phyloP scores from a whole-genome alignment of 768 basidiomycete genomes.

The Amanita rubescens region DNA sequence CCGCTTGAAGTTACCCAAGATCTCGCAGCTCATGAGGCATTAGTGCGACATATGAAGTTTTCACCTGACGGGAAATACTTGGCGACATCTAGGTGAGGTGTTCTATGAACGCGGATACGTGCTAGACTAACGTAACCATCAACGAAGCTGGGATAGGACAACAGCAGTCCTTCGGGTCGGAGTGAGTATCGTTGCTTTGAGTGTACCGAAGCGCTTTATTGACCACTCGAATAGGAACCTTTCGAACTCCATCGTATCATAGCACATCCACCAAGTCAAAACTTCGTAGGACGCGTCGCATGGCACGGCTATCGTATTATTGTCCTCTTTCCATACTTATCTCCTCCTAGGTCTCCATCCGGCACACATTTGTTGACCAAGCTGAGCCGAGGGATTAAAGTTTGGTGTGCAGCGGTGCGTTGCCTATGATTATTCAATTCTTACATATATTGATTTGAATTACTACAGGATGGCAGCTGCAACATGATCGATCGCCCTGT shows the following conservation, averaged over 20 bases:
- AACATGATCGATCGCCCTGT: constrained; percentile 52
- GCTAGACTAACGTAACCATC: neutral
- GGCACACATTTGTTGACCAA: constrained; percentile 60
- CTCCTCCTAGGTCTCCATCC: constrained; percentile 47
- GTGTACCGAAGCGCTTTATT: constrained; percentile 5
- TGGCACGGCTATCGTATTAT: constrained; percentile 37
- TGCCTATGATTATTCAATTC: neutral
- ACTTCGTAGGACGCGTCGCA: constrained; percentile 73
- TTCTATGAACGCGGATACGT: neutral
- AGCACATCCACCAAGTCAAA: constrained; percentile 47
- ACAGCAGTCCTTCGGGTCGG: constrained; percentile 60
- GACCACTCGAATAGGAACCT: constrained; percentile 34
- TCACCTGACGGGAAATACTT: constrained; percentile 69
- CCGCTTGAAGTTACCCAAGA: constrained; percentile 51
- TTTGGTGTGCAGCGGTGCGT: constrained; percentile 63
- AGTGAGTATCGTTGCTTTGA: constrained; percentile 27
- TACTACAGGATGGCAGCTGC: constrained; percentile 56
- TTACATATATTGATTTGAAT: neutral
- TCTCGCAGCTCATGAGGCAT: constrained; percentile 54
- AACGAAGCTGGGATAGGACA: constrained; percentile 56
- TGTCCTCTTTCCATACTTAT: constrained; percentile 1
- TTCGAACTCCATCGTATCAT: constrained; percentile 55
- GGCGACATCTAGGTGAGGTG: constrained; percentile 60
- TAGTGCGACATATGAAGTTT: constrained; percentile 69
- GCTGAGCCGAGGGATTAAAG: constrained; percentile 54